Base-by-base conservation (phyloP, 2,329 filamentous ascomycete genomes). In the Amylocarpus encephaloides region DNA sequence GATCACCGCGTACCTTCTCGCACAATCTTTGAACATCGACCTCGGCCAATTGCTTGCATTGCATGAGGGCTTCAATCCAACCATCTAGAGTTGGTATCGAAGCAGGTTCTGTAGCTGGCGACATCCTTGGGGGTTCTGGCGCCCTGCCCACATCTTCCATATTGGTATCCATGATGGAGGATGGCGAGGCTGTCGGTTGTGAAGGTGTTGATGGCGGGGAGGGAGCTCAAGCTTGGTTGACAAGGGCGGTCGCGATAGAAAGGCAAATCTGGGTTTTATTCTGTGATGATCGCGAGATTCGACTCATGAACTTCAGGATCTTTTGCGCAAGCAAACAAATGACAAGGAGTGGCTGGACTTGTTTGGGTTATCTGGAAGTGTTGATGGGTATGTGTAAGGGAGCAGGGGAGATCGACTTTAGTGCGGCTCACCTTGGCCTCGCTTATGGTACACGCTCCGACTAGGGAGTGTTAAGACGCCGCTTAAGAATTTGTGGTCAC, bases 11-110 rank as follows among this genome's bases (percentile, higher is more conserved):
- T 73, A 95, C 92, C 85, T 96, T 95, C 70, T 97, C 93, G 77
- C 93, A 98, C 67, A 98, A 82, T 70, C 92, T 85, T 75, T 95
- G 89, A 56, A 98, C 93, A 69, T 98, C 93, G 59, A 81, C 78
- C 76, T 98, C 93, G 55, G 88, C 83, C 71, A 98, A 79, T 79
- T 97, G 93, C 77, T 98, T 98, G 86, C 93, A 98, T 68, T 74
- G 83, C 92, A 98, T 97, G 73, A 98, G 78, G 75, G 80, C 91
- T 78, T 96, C 92, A 68, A 98, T 97, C 93, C 93, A 98, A 67
- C 91, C 90, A 69, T 98, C 93, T 57, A 98, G 79, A 54, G 89
- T 95, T 55, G 87, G 83, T 75, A 95, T 93, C 62, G 90, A 88
- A 54, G 91, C 84, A 49, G 92, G 87, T 74, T 97, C 93, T 65